Evolutionary conservation across 495 filamentous ascomycete genomes (phyloP).

Genomic region (Aspergillus homomorphus): DNA sequence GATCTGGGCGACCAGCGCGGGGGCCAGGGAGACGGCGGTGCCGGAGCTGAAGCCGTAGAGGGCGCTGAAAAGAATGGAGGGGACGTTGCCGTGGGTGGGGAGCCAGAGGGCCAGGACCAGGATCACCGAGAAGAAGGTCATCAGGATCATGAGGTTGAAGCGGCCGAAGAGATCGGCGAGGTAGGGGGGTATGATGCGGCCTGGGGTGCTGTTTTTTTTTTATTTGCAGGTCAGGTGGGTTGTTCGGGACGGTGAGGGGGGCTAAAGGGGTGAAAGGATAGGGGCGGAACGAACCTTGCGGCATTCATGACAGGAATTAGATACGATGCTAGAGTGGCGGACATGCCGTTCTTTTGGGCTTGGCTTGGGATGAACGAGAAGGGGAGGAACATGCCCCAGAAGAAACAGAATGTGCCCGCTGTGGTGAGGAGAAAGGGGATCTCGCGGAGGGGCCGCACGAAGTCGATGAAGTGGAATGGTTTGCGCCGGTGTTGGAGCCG

Average conservation of each 20-base stretch:
- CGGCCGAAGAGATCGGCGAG: conserved; percentile 69
- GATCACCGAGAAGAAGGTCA: conserved; percentile 56
- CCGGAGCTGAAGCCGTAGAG: conserved; percentile 73
- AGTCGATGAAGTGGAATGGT: conserved; percentile 17
- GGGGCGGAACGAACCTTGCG: conserved; percentile 20
- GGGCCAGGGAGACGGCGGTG: conserved; percentile 62
- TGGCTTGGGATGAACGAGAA: conserved; percentile 29
- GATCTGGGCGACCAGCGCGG: conserved; percentile 64
- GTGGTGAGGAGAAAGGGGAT: conserved; percentile 52
- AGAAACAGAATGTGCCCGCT: conserved; percentile 24
- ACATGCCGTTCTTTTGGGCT: conserved; percentile 28
- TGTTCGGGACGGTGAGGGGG: conserved; percentile 3
- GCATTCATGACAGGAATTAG: conserved; percentile 34
- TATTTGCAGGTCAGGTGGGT: neutral
- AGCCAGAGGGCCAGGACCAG: conserved; percentile 70
- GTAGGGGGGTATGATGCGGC: conserved; percentile 71
- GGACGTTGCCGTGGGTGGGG: conserved; percentile 54
- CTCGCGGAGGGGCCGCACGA: conserved; percentile 53
- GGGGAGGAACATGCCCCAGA: conserved; percentile 35
- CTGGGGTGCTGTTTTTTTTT: conserved; percentile 52
- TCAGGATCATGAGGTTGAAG: conserved; percentile 70
- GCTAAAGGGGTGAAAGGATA: too few species aligned
- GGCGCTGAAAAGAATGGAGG: conserved; percentile 62
- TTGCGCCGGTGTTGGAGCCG: conserved; percentile 23
- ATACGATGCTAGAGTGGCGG: conserved; percentile 23